A percentile compares a stretch with the other conserved stretches of the same genome.
phyloP scores from a whole-genome alignment of 2,329 filamentous ascomycete genomes.

The Colletotrichum melonis region DNA sequence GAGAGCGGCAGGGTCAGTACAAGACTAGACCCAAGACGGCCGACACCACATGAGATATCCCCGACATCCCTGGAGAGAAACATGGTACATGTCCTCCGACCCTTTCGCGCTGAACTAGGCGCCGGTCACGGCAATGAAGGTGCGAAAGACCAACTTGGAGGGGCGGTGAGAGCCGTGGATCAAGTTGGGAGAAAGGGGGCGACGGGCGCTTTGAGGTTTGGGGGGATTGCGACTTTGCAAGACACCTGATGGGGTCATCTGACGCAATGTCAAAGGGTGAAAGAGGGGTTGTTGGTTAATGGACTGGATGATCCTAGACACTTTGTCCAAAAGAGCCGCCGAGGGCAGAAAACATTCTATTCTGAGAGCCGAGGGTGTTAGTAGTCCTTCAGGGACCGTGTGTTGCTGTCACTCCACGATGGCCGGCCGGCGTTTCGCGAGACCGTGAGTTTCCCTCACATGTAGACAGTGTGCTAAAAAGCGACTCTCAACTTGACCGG shows the following conservation, averaged over 20 bases:
- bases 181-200: not conserved
- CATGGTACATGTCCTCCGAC: not conserved
- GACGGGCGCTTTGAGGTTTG: slow-evolving; percentile 12
- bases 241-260: slow-evolving; percentile 28
- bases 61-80: not conserved
- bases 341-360: not conserved
- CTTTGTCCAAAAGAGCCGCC: no score
- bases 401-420: slow-evolving; percentile 16
- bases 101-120: slow-evolving; percentile 18
- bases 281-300: slow-evolving; percentile 1
- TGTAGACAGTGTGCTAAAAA: not conserved
- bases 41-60: slow-evolving; percentile 1
- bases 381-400: not conserved
- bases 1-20: not conserved
- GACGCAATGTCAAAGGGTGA: slow-evolving; percentile 2
- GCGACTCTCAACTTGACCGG: not conserved
- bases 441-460: not conserved
- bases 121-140: slow-evolving; percentile 22
- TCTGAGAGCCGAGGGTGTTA: not conserved
- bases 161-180: slow-evolving; percentile 20
- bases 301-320: not conserved
- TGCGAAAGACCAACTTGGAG: slow-evolving; percentile 17
- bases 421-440: slow-evolving; percentile 1
- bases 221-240: slow-evolving; percentile 16
- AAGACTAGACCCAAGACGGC: slow-evolving; percentile 8